Percentiles rank a stretch among this genome's conserved stretches.
phyloP scores from a whole-genome alignment of 768 basidiomycete genomes.

The Tricholoma furcatifolium region DNA sequence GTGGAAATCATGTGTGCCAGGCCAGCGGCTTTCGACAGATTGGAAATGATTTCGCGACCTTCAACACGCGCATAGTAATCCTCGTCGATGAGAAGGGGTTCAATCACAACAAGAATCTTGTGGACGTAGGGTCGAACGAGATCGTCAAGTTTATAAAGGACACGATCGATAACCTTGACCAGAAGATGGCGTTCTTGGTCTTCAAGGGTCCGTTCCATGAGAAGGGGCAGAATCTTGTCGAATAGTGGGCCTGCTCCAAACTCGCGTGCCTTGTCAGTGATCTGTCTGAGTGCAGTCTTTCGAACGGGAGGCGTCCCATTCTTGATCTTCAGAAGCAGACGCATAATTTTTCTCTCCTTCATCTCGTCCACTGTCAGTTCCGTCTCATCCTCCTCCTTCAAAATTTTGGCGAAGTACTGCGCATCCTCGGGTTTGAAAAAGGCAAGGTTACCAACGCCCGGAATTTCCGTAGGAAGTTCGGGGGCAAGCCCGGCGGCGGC shows the following conservation, averaged over 20 bases:
- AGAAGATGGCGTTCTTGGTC: slow-evolving; percentile 98
- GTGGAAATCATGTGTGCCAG: slow-evolving; percentile 99
- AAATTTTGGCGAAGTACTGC: slow-evolving; percentile 94
- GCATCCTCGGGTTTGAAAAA: slow-evolving; percentile 99
- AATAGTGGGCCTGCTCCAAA: slow-evolving; percentile 98
- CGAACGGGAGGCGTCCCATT: slow-evolving; percentile 98
- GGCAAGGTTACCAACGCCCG: slow-evolving; percentile 93
- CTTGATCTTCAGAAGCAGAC: slow-evolving; percentile 96
- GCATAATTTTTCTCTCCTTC: slow-evolving; percentile 99
- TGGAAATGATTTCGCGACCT: slow-evolving; percentile 98
- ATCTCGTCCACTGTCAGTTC: slow-evolving; percentile 93
- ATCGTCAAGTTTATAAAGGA: slow-evolving; percentile 98
- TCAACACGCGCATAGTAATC: slow-evolving; percentile 97
- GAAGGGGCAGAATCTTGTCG: slow-evolving; percentile 96
- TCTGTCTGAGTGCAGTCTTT: slow-evolving; percentile 95
- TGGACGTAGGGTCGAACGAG: slow-evolving; percentile 98
- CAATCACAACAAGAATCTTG: slow-evolving; percentile 99
- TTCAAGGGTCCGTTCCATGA: slow-evolving; percentile 97
- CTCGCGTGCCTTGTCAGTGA: slow-evolving; percentile 98
- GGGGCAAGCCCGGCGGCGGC: slow-evolving; percentile 91
- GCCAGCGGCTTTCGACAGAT: slow-evolving; percentile 97
- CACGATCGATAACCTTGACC: slow-evolving; percentile 98
- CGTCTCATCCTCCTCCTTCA: slow-evolving; percentile 94
- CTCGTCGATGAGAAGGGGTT: slow-evolving; percentile 97
- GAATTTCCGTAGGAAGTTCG: slow-evolving; percentile 95